phyloP scores from a whole-genome alignment of 2,329 filamentous ascomycete genomes.

The Talaromyces verruculosus region DNA sequence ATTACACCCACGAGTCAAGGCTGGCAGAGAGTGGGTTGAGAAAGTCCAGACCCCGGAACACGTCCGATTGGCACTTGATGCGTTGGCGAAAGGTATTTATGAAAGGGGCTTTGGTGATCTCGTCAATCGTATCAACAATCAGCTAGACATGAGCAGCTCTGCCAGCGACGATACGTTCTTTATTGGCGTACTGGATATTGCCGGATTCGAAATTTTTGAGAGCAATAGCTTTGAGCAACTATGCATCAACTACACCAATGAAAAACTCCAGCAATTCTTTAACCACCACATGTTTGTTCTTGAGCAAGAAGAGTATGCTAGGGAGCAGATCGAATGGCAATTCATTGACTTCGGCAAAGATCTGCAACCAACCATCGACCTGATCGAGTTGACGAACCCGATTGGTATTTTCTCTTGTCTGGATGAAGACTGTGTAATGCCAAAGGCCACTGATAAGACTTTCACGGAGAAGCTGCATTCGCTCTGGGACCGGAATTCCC shows the following conservation, averaged over 20 bases:
- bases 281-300: conserved; percentile 99
- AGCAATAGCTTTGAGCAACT: conserved; percentile 98
- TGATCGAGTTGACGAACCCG: conserved; percentile 93
- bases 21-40: conserved; percentile 95
- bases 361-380: conserved; percentile 92
- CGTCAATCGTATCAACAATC: conserved; percentile 85
- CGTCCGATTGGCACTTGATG: conserved; percentile 84
- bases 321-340: conserved; percentile 98
- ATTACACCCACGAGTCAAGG: conserved; percentile 90
- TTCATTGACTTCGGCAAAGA: conserved; percentile 99
- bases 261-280: conserved; percentile 98
- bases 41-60: conserved; percentile 98
- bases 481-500: conserved; percentile 92
- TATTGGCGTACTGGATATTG: conserved; percentile 97
- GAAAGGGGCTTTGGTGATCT: conserved; percentile 93
- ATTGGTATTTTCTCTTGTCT: conserved; percentile 99
- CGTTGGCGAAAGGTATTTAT: conserved; percentile 94
- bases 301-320: conserved; percentile 95
- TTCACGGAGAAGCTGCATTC: conserved; percentile 98
- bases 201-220: conserved; percentile 98
- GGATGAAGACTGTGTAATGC: conserved; percentile 98
- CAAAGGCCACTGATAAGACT: conserved; percentile 92
- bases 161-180: conserved; percentile 87
- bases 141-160: conserved; percentile 82
- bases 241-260: conserved; percentile 99